These are phyloP conservation scores for Allodekkera sacchari DNA, from an alignment of 805 yeast genomes.

Conservation along the genomic window DNA sequence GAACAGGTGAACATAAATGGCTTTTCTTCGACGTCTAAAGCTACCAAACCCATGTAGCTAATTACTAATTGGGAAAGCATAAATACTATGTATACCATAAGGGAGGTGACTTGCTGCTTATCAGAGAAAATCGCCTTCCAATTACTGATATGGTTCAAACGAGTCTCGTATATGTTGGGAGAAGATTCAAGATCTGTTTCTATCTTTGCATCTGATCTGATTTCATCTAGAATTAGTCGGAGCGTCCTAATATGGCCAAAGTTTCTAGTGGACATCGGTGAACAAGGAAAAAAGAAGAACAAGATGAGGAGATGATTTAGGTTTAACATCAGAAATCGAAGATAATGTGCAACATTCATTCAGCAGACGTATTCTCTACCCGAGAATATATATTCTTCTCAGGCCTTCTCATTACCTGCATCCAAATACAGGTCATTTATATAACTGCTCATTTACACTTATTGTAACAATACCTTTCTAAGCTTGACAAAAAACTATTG, in stretches of 20 bases:
- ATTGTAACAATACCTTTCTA: constrained; percentile 36
- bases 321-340: too few species aligned
- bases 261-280: constrained; percentile 7
- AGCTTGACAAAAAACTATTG: constrained; percentile 38
- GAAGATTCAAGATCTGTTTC: not conserved
- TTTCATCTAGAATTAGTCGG: constrained; percentile 7
- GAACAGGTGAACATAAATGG: constrained; percentile 17
- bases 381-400: too few species aligned
- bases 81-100: constrained; percentile 14
- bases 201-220: constrained; percentile 1
- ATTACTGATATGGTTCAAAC: constrained; percentile 13
- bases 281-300: not conserved
- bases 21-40: constrained; percentile 17
- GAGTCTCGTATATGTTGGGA: too few species aligned
- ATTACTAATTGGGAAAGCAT: constrained; percentile 19
- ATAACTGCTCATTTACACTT: constrained; percentile 1
- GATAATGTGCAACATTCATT: too few species aligned
- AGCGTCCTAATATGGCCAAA: constrained; percentile 4
- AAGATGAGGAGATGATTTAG: too few species aligned
- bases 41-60: constrained; percentile 21
- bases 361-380: too few species aligned
- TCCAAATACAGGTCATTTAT: too few species aligned
- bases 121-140: constrained; percentile 20
- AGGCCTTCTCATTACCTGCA: too few species aligned
- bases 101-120: constrained; percentile 11